Evolutionary conservation across 768 basidiomycete genomes (phyloP).

Genomic region (Naganishia onofrii): DNA sequence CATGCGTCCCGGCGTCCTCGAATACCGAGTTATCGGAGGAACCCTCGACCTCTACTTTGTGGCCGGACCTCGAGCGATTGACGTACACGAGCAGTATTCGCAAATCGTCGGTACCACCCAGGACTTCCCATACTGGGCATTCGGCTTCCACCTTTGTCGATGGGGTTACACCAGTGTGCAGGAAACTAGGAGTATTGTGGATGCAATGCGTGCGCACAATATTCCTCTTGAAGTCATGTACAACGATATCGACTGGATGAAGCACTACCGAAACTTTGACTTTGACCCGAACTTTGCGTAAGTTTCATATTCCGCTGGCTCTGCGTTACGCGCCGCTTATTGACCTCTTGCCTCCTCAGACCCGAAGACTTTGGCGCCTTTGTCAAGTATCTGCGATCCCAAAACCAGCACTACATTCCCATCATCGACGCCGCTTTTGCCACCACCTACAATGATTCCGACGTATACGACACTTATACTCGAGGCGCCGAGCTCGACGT

Average conservation of each 20-base stretch:
- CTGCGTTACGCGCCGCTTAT: background rate
- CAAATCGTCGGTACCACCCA: slow-evolving; percentile 66
- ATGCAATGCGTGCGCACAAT: slow-evolving; percentile 64
- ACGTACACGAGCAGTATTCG: slow-evolving; percentile 71
- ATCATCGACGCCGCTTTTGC: slow-evolving; percentile 50
- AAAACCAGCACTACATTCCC: slow-evolving; percentile 46
- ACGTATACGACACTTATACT: slow-evolving; percentile 61
- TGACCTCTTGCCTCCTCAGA: background rate
- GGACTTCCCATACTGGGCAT: slow-evolving; percentile 72
- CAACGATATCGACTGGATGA: slow-evolving; percentile 44
- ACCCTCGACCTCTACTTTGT: slow-evolving; percentile 74
- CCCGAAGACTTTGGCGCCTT: slow-evolving; percentile 42
- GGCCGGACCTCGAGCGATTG: slow-evolving; percentile 56
- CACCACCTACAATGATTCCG: slow-evolving; percentile 36
- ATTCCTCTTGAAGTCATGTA: slow-evolving; percentile 69
- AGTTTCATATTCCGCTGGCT: background rate
- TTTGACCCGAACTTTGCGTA: slow-evolving; percentile 40
- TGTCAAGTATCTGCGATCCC: slow-evolving; percentile 42
- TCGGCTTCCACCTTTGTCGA: slow-evolving; percentile 71
- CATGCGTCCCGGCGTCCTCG: slow-evolving; percentile 58
- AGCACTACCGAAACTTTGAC: slow-evolving; percentile 43
- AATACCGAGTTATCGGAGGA: slow-evolving; percentile 73
- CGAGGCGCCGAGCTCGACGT: slow-evolving; percentile 62
- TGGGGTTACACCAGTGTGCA: slow-evolving; percentile 61
- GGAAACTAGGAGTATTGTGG: slow-evolving; percentile 61